Evolutionary conservation across 208 protist species (phyloP), one percentile per base, ranked within the genome.

Genomic region (Crithidia brevicula): DNA sequence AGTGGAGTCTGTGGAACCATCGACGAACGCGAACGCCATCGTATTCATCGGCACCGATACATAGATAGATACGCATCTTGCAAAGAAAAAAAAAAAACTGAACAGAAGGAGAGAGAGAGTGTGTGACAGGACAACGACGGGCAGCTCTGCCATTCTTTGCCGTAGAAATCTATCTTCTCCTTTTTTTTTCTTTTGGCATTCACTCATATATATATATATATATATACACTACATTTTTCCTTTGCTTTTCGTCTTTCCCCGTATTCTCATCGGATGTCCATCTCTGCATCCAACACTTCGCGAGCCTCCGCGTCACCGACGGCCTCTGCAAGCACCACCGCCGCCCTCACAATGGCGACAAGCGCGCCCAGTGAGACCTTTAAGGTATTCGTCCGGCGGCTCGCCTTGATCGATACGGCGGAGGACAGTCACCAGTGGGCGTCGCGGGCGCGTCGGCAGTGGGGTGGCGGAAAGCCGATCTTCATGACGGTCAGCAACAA

Each of bases 321-420:
- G 20, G 20, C 56, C 6, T 45, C 45, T 0, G 33, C 64, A 10
- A 47, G 25, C 23, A 43, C 45, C 42, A 25, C 23, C 40, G 36
- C 60, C 5, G 64, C 51, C 45, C 28, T 25, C 8, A 23, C 47
- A 5, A 38, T 22, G 23, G 51, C 51, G 11, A n/a, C 33, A 1
- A 49, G 71, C 18, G 11, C 51, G 1, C 36, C 20, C n/a, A 20
- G 18, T 6, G 74, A 82, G 58, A 78, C 62, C 47, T 91, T 85
- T 72, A 88, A 69, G 33, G 59, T 94, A 34, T 66, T 66, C 40
- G 75, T 95, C 20, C 70, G 38, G 9, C 82, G 87, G 33, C 79
- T 96, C n/a, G 79, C 80, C 36, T 73, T 96, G 42, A 82, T 93
- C 31, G 90, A 96, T 57, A 96, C 90, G 22, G 87, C 85, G 15